Conservation (phyloP, 345 rosid genomes). For the Aethionema arabicum region DNA sequence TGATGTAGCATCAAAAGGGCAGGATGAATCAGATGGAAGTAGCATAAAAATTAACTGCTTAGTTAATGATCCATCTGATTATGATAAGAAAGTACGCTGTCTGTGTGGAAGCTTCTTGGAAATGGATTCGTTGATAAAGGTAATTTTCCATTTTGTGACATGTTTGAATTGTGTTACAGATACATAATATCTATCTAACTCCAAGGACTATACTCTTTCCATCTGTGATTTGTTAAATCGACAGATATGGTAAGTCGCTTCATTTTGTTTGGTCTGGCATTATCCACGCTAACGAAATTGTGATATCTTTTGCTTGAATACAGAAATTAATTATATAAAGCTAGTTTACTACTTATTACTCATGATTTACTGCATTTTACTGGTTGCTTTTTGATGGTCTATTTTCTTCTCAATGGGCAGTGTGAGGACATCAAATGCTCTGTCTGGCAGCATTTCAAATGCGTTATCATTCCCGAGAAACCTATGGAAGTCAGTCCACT, state of each 20-base stretch:
- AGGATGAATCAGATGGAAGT: constrained; percentile 61
- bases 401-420: constrained; percentile 37
- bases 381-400: too few species aligned
- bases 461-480: constrained; percentile 76
- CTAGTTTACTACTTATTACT: too few species aligned
- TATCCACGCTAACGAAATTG: too few species aligned
- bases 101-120: constrained; percentile 77
- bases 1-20: constrained; percentile 85
- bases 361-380: too few species aligned
- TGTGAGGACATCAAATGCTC: constrained; percentile 79
- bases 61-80: constrained; percentile 46
- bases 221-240: too few species aligned
- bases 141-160: not conserved
- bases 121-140: constrained; percentile 76
- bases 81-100: constrained; percentile 73
- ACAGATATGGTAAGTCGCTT: too few species aligned
- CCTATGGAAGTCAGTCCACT: constrained; percentile 60
- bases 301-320: too few species aligned
- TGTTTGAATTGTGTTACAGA: too few species aligned
- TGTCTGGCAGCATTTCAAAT: constrained; percentile 77
- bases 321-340: too few species aligned
- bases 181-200: too few species aligned
- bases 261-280: too few species aligned
- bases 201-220: too few species aligned
- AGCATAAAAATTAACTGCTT: constrained; percentile 59